Evolutionary conservation across 805 yeast species (phyloP), one percentile per base, ranked within the genome.

Genomic region (Ogataea philodendri): DNA sequence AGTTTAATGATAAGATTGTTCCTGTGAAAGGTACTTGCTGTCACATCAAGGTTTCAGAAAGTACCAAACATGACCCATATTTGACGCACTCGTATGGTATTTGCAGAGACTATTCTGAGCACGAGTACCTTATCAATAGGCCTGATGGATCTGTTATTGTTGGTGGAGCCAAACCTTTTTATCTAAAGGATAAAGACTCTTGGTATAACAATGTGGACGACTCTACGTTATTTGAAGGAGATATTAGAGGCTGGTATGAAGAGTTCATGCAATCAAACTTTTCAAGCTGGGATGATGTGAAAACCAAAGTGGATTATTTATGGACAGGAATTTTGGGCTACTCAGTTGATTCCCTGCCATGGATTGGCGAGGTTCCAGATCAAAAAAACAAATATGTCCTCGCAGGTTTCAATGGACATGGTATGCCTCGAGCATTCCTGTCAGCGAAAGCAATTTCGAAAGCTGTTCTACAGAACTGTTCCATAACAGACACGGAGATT

Each of bases 401-500:
- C 32, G 72, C 72, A 6, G 74, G 74, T 1, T 70, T 66, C 54
- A 61, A 66, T 25, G 74, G 73, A 3, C 74, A 70, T 46, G 75
- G 75, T 22, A 68, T 70, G 73, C 72, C 74, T 14, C 55, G 73
- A 26, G 62, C 65, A 5, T 63, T 62, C 39, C 38, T 65, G 13
- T 44, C 59, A 18, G 72, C 68, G n/a, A 61, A 65, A 36, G 67
- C 66, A 1, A 39, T 67, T 22, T 69, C 66, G 3, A 48, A 52
- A 9, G 34, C 42, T 44, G 39, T 49, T 7, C 22, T 39, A 5
- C 9, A 29, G 13, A 41, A 22, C 9, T 14, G 11, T 4, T 13
- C 32, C 3, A 37, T 28, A 11, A 26, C 30, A 17, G 15, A 29
- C 13, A 39, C 44, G 13, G 44, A 19, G 14, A 8, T 45, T 3